Percentiles rank a stretch among this genome's conserved stretches.
Conservation (phyloP, 2,329 filamentous ascomycete species). For the Colletotrichum liriopes region DNA sequence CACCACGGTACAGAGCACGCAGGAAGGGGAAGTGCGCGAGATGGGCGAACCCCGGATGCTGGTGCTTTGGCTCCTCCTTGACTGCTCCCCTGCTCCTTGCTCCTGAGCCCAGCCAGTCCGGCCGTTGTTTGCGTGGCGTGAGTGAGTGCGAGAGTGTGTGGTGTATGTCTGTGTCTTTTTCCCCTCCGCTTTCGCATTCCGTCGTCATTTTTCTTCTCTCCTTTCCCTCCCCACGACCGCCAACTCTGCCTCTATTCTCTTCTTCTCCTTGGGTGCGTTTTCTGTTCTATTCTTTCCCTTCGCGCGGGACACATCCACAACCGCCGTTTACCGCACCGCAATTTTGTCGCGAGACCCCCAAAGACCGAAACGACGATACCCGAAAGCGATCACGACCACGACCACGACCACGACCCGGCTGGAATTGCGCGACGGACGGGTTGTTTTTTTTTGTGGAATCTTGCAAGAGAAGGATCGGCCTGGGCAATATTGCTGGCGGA, state of each 20-base stretch:
- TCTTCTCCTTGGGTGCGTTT: conserved; percentile 11
- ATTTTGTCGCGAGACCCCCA: background rate
- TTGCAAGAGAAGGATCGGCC: conserved; percentile 40
- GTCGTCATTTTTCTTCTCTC: conserved; percentile 3
- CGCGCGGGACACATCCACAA: background rate
- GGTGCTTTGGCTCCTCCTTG: conserved; percentile 1
- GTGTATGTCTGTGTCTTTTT: background rate
- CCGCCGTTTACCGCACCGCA: background rate
- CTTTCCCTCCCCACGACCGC: background rate
- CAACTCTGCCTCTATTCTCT: background rate
- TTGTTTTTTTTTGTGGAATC: conserved; percentile 28
- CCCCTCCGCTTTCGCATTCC: conserved; percentile 16
- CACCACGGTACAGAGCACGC: background rate
- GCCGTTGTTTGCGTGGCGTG: background rate
- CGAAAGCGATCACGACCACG: conserved; percentile 8
- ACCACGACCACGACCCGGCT: background rate
- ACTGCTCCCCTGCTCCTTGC: background rate
- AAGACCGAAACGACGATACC: background rate
- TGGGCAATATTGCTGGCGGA: conserved; percentile 18
- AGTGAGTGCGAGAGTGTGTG: background rate
- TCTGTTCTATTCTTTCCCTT: background rate
- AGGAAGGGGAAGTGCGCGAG: background rate
- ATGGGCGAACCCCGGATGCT: conserved; percentile 27
- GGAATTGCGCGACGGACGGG: conserved; percentile 16
- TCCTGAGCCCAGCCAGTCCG: background rate